These are phyloP conservation scores for Vaccinium corymbosum DNA, from an alignment of 148 eudicot genomes.

Conservation along the genomic window DNA sequence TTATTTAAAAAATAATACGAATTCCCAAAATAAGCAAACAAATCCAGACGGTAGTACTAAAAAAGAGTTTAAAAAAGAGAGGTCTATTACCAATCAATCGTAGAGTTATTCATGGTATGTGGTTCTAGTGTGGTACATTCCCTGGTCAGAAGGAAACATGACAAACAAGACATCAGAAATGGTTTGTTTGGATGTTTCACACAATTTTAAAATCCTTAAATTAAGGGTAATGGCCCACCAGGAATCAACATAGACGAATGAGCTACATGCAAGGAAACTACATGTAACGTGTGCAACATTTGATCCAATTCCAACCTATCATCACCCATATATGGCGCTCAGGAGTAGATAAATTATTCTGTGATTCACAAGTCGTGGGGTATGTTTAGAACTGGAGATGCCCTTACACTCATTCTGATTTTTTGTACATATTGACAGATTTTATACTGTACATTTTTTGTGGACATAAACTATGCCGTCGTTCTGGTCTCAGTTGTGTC, in stretches of 20 bases:
- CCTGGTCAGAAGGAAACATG: not conserved
- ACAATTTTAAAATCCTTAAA: not conserved
- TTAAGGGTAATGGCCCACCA: constrained; percentile 2
- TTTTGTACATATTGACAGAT: too few species aligned
- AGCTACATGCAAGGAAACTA: not conserved
- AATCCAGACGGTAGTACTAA: too few species aligned
- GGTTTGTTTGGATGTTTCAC: not conserved
- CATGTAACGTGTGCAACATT: constrained; percentile 6
- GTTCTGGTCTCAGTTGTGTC: too few species aligned
- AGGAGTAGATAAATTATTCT: not conserved
- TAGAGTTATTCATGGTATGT: too few species aligned
- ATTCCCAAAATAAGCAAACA: too few species aligned
- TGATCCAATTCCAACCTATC: not conserved
- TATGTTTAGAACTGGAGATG: not conserved
- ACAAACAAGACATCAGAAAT: not conserved
- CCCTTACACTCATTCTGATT: not conserved
- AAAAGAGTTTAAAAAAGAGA: too few species aligned
- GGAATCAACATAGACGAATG: constrained; percentile 2
- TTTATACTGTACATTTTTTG: too few species aligned
- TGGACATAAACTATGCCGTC: too few species aligned
- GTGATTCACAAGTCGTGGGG: not conserved
- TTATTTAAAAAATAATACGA: too few species aligned
- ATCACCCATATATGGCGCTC: not conserved
- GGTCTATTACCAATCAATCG: too few species aligned
- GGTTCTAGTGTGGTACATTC: not conserved